A percentile compares a stretch with the other conserved stretches of the same genome.
Conservation (phyloP, 176 grass and related monocot genomes). For the Chrysopogon serrulatus region DNA sequence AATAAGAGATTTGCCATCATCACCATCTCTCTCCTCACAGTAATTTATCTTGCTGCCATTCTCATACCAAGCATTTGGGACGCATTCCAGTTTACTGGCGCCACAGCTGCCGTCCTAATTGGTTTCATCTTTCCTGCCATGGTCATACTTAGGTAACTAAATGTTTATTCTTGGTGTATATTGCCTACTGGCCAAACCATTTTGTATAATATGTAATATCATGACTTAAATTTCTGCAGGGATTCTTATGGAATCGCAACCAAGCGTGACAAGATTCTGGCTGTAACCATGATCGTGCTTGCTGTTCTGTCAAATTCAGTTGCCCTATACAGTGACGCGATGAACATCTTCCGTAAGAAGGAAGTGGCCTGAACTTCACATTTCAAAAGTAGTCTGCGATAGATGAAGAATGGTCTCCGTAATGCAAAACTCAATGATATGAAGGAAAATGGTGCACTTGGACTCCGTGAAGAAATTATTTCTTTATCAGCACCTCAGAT, state of each 20-base stretch:
- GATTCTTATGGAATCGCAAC: slow-evolving; percentile 69
- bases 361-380: slow-evolving; percentile 51
- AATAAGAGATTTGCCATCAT: slow-evolving; percentile 62
- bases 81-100: slow-evolving; percentile 85
- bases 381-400: background rate
- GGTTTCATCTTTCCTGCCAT: slow-evolving; percentile 90
- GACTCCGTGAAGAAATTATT: slow-evolving; percentile 12
- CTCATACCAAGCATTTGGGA: slow-evolving; percentile 91
- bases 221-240: slow-evolving; percentile 30
- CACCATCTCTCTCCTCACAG: slow-evolving; percentile 49
- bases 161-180: background rate
- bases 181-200: background rate
- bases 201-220: background rate
- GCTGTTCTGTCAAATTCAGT: slow-evolving; percentile 68
- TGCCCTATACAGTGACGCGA: slow-evolving; percentile 67
- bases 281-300: slow-evolving; percentile 79
- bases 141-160: slow-evolving; percentile 67
- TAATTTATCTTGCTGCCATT: slow-evolving; percentile 65
- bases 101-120: slow-evolving; percentile 67
- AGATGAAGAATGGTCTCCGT: background rate
- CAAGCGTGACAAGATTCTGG: slow-evolving; percentile 66
- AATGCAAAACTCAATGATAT: background rate
- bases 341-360: slow-evolving; percentile 54
- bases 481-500: background rate
- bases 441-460: slow-evolving; percentile 5